Evolutionary conservation across 352 stramenopile genomes (phyloP), one percentile per base, ranked within the genome.

Genomic region (Phytophthora sp.): DNA sequence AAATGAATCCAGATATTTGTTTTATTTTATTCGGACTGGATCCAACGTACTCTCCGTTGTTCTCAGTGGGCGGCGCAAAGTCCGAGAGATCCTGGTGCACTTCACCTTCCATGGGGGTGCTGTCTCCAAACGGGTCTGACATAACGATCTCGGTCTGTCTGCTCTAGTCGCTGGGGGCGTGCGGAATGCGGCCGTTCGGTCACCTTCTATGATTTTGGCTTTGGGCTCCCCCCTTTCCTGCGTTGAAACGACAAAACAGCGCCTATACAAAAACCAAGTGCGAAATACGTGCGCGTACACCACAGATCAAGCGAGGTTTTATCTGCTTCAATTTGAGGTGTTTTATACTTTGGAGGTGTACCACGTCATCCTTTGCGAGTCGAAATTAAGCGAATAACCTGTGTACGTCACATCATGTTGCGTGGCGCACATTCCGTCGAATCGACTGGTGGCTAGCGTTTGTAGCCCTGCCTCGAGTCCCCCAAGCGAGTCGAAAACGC

Each of bases 101-200:
- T 13, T 83, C 69, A 23, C 66, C 68, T n/a, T 74, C 57, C 12
- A 69, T 54, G 1, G 51, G 20, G 47, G 54, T 66, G 57, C 63
- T 58, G 42, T 86, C 79, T 71, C 77, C 79, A 54, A 91, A 91
- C 23, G 83, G 80, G 63, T 91, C 79, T 26, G 55, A 63, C 83
- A 90, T 91, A 29, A 12, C 36, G n/a, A 44, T 62, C 23, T 67
- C 35, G 57, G 18, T 50, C 39, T 29, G n/a, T 51, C 26, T 54
- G 42, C 54, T 53, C 24, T 56, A 53, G 18, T 27, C 21, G 35
- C 24, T 46, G 12, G 12, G 44, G 24, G 35, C 21, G 26, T 27
- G 29, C 30, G 33, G 39, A 52, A 60, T 57, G 53, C 63, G 50
- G 38, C 54, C 33, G 55, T 67, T 57, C 30, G 26, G 42, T 64